Evolutionary conservation across 2,329 filamentous ascomycete species (phyloP).

Genomic region (Fusarium equiseti): DNA sequence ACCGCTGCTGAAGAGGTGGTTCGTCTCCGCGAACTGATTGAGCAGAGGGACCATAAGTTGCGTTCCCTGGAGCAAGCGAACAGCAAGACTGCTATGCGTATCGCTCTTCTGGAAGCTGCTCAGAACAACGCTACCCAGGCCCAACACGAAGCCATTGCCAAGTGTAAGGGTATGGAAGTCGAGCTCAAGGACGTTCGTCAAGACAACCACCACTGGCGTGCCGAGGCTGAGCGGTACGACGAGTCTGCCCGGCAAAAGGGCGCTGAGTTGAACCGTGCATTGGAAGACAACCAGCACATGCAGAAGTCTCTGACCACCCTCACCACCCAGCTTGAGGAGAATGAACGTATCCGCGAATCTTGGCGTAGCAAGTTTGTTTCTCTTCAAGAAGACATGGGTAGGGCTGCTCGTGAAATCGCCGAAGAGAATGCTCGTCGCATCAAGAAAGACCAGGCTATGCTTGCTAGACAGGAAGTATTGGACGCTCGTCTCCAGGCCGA

Average conservation of each 20-base stretch:
- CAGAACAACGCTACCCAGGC: slow-evolving; percentile 68
- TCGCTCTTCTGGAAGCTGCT: slow-evolving; percentile 76
- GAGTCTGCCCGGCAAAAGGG: slow-evolving; percentile 63
- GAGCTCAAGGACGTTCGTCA: slow-evolving; percentile 68
- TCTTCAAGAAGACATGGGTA: slow-evolving; percentile 88
- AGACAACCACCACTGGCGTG: slow-evolving; percentile 70
- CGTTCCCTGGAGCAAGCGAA: slow-evolving; percentile 68
- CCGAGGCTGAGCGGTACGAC: slow-evolving; percentile 70
- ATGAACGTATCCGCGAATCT: slow-evolving; percentile 82
- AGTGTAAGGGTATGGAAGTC: slow-evolving; percentile 64
- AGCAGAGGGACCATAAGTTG: slow-evolving; percentile 77
- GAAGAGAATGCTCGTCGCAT: slow-evolving; percentile 84
- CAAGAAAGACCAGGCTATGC: slow-evolving; percentile 81
- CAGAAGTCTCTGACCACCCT: slow-evolving; percentile 79
- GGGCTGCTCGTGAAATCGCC: slow-evolving; percentile 81
- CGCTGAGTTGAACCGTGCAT: slow-evolving; percentile 61
- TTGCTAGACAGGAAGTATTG: slow-evolving; percentile 83
- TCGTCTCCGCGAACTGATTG: slow-evolving; percentile 73
- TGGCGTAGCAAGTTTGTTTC: slow-evolving; percentile 87
- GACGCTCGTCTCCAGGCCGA: slow-evolving; percentile 82
- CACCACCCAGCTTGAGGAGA: slow-evolving; percentile 84
- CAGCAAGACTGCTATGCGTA: slow-evolving; percentile 69
- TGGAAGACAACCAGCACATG: slow-evolving; percentile 77
- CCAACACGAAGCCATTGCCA: slow-evolving; percentile 67
- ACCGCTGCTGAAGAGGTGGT: slow-evolving; percentile 79